Evolutionary conservation across 2,329 filamentous ascomycete genomes (phyloP), one percentile per base, ranked within the genome.

Genomic region (Chaetomiaceae sp.): DNA sequence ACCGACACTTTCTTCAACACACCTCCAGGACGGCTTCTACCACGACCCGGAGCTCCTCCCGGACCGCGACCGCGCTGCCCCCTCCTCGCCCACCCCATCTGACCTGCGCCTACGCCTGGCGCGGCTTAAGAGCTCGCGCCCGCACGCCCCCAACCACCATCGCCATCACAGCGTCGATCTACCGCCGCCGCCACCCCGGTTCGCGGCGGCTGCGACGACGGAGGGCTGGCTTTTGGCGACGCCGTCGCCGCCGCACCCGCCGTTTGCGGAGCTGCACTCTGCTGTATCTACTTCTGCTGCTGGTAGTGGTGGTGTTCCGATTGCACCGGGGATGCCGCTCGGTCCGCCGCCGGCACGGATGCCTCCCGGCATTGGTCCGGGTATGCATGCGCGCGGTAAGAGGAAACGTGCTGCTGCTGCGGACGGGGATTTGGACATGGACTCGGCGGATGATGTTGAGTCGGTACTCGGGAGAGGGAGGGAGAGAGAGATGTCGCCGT

Each of bases 81-180:
- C n/a, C n/a, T n/a, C 42, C 17, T 47, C 48, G 11, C 47, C 44
- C 9, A 33, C 48, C 1, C 39, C 48, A 2, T 45, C 41, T 1
- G 46, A 46, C 39, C 15, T 49, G 37, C 46, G 37, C 30, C 17
- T 43, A 22, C 42, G 50, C 9, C 45, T 57, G 15, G 53, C 46
- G 6, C 46, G 35, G 35, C 43, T 57, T 10, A 48, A 30, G 30
- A 38, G 27, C 9, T 24, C 30, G 2, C 39, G 30, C 19, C 27
- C 22, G 27, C 12, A 8, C 6, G 33, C 12, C 6, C n/a, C 24
- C 2, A 17, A 15, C 3, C 22, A 41, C 15, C 32, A 29, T n/a
- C 15, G 35, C 6, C 26, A 42, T 8, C 27, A 35, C 27, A 47
- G 46, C 19, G 35, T 42, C 14, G 49, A 51, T 27, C 19, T 51